Evolutionary conservation across 805 yeast genomes (phyloP).

Genomic region (Kuraishia hungarica): DNA sequence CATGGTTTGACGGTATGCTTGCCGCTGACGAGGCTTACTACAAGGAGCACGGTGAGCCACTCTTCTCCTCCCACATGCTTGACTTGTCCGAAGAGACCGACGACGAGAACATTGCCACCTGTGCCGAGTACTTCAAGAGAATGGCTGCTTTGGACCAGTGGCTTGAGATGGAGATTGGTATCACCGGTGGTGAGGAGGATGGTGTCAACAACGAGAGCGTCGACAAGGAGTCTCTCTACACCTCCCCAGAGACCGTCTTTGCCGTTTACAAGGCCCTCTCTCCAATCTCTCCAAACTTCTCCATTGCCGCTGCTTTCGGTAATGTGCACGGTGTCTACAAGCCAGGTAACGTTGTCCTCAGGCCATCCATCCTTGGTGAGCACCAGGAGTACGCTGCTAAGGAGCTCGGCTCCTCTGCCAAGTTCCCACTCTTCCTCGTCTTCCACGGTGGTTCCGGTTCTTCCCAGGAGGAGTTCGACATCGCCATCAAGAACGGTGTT

Average conservation of each 20-base stretch:
- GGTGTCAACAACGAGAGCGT: constrained; percentile 99
- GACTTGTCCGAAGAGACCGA: constrained; percentile 96
- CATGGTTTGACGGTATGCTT: constrained; percentile 98
- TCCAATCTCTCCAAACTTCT: constrained; percentile 94
- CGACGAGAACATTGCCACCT: constrained; percentile 89
- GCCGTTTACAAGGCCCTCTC: constrained; percentile 84
- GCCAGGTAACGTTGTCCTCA: constrained; percentile 95
- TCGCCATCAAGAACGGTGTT: constrained; percentile 89
- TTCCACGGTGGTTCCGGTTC: constrained; percentile 99
- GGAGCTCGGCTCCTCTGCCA: constrained; percentile 41
- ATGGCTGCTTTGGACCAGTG: constrained; percentile 92
- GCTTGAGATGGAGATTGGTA: constrained; percentile 99
- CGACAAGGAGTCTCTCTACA: constrained; percentile 80
- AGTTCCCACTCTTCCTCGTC: constrained; percentile 85
- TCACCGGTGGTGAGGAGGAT: constrained; percentile 99
- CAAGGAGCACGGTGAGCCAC: constrained; percentile 82
- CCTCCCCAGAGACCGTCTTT: constrained; percentile 91
- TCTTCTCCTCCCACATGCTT: constrained; percentile 98
- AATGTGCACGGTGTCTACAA: constrained; percentile 99
- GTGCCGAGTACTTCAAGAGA: constrained; percentile 92
- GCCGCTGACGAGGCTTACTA: constrained; percentile 93
- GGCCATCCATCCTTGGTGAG: constrained; percentile 89
- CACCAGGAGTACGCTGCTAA: constrained; percentile 87
- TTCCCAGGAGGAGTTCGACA: constrained; percentile 80
- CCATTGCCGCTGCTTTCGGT: constrained; percentile 99